Conservation (phyloP, 2,329 filamentous ascomycete species). For the Colletotrichum musicola region DNA sequence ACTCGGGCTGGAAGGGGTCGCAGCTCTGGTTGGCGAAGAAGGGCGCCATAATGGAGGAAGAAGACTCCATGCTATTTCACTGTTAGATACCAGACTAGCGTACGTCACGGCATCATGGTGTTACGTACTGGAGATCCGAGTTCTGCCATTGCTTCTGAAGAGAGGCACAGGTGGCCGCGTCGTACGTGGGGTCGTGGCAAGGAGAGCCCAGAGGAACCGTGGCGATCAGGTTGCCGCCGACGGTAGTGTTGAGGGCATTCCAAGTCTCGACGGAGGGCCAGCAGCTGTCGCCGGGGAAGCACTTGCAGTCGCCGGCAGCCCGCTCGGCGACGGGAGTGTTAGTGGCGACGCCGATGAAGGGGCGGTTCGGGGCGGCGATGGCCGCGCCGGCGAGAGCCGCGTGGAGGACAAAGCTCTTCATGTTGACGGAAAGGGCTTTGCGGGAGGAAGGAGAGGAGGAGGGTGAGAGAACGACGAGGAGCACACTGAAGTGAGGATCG, state of each 20-base stretch:
- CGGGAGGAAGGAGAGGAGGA: background rate
- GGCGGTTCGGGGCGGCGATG: conserved; percentile 21
- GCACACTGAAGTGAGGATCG: conserved; percentile 19
- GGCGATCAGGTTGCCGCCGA: conserved; percentile 61
- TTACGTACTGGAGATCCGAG: conserved; percentile 59
- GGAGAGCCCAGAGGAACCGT: conserved; percentile 60
- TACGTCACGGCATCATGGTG: background rate
- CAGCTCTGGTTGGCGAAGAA: conserved; percentile 57
- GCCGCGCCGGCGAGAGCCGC: conserved; percentile 29
- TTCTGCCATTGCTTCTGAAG: conserved; percentile 59
- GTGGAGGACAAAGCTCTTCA: conserved; percentile 35
- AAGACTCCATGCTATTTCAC: conserved; percentile 48
- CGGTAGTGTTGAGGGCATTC: conserved; percentile 59
- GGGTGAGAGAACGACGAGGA: background rate
- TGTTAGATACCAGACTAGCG: background rate
- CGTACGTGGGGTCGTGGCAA: conserved; percentile 60
- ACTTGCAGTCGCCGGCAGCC: conserved; percentile 56
- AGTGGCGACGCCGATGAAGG: background rate
- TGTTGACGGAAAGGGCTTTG: conserved; percentile 7
- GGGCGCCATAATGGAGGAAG: conserved; percentile 55
- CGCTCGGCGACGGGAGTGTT: conserved; percentile 40
- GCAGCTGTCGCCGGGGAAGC: conserved; percentile 61
- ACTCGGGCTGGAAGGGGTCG: conserved; percentile 53
- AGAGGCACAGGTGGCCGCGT: conserved; percentile 56
- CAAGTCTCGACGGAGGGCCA: conserved; percentile 61